phyloP scores from a whole-genome alignment of 176 grass and related monocot species.

The Eremochloa ophiuroides region DNA sequence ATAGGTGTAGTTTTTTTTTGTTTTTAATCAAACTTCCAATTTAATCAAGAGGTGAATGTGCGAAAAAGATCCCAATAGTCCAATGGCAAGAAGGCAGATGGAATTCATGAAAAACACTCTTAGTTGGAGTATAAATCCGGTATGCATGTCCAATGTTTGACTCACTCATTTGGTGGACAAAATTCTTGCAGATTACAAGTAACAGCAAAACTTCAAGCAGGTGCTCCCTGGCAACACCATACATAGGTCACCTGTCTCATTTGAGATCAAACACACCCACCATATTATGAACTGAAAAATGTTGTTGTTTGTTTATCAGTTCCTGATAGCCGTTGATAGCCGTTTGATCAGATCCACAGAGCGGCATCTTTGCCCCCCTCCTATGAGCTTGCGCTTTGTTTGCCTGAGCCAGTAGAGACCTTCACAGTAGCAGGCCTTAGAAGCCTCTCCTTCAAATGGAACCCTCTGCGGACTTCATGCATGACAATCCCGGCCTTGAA shows the following conservation, averaged over 20 bases:
- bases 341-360: slow-evolving; percentile 22
- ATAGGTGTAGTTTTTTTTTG: background rate
- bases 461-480: slow-evolving; percentile 60
- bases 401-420: slow-evolving; percentile 58
- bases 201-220: background rate
- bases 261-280: background rate
- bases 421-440: slow-evolving; percentile 79
- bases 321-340: background rate
- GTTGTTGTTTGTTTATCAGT: slow-evolving; percentile 14
- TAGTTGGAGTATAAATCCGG: background rate
- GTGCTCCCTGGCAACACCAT: background rate
- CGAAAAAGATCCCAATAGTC: background rate
- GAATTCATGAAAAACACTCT: background rate
- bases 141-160: background rate
- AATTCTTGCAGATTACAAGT: background rate
- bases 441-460: slow-evolving; percentile 58
- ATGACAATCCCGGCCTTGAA: slow-evolving; percentile 74
- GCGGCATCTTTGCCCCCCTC: slow-evolving; percentile 29
- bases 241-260: background rate
- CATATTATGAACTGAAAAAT: slow-evolving; percentile 26
- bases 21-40: background rate
- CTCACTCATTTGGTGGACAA: background rate
- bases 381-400: slow-evolving; percentile 10
- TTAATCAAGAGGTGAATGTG: background rate
- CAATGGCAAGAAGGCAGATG: background rate